Evolutionary conservation across 2,329 filamentous ascomycete species (phyloP).

Genomic region (Colletotrichum sp.): DNA sequence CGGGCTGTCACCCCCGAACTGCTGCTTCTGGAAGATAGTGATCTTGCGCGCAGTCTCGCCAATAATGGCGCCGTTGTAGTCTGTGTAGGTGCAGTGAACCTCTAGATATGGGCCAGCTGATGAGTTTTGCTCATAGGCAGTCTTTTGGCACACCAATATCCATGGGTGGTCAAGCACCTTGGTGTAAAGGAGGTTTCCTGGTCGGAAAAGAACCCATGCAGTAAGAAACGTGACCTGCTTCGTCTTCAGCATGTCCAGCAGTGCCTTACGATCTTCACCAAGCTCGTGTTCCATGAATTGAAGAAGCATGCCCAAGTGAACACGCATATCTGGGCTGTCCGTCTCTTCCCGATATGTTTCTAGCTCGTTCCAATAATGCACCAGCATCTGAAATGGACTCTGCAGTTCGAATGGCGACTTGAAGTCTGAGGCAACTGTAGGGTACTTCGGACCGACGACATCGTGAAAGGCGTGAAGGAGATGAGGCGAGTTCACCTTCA

Average conservation of each 20-base stretch:
- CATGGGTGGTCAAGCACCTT: slow-evolving; percentile 28
- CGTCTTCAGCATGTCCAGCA: slow-evolving; percentile 28
- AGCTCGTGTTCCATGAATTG: slow-evolving; percentile 32
- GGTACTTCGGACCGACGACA: slow-evolving; percentile 23
- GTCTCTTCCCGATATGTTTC: slow-evolving; percentile 24
- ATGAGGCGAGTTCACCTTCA: slow-evolving; percentile 30
- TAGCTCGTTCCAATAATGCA: slow-evolving; percentile 31
- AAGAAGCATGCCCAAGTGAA: slow-evolving; percentile 31
- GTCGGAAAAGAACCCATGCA: slow-evolving; percentile 30
- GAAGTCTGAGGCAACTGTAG: slow-evolving; percentile 29
- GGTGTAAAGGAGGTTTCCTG: slow-evolving; percentile 29
- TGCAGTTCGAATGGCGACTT: slow-evolving; percentile 25
- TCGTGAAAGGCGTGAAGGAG: slow-evolving; percentile 30
- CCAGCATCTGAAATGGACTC: slow-evolving; percentile 29
- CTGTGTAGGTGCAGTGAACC: slow-evolving; percentile 28
- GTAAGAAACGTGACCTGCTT: slow-evolving; percentile 28
- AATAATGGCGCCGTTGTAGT: slow-evolving; percentile 24
- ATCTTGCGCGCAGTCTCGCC: slow-evolving; percentile 23
- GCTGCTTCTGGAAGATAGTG: slow-evolving; percentile 23
- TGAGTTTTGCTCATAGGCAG: slow-evolving; percentile 26
- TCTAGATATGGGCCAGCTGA: slow-evolving; percentile 27
- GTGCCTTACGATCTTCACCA: slow-evolving; percentile 22
- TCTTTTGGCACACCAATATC: slow-evolving; percentile 29
- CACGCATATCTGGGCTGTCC: background rate
- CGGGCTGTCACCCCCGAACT: slow-evolving; percentile 28